Conservation (phyloP, 192 early-diverging fungal genomes). For the Bifiguratus adelaidae region DNA sequence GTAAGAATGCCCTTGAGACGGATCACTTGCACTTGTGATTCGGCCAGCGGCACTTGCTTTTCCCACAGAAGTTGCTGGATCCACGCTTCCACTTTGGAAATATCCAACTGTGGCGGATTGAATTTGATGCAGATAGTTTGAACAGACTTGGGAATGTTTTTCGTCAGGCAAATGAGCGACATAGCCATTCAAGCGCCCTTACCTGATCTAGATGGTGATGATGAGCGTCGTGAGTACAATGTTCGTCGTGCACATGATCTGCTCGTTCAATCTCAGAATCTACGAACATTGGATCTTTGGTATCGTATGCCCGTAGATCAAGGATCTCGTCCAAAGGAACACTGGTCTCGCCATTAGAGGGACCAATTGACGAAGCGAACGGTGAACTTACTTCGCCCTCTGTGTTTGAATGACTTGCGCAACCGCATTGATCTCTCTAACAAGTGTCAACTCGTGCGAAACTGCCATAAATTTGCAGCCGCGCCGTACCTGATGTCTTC, state of each 20-base stretch:
- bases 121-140: constrained; percentile 44
- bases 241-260: no score
- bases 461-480: no score
- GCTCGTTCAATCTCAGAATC: no score
- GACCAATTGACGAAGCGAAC: neutral
- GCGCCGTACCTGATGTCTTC: constrained; percentile 11
- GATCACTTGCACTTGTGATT: constrained; percentile 21
- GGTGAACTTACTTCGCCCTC: constrained; percentile 24
- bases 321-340: constrained; percentile 47
- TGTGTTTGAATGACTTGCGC: constrained; percentile 30
- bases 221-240: neutral
- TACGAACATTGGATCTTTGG: neutral
- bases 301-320: constrained; percentile 51
- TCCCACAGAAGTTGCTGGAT: constrained; percentile 56
- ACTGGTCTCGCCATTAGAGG: neutral
- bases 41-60: constrained; percentile 13
- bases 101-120: constrained; percentile 10
- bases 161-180: neutral
- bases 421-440: constrained; percentile 34
- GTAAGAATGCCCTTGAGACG: constrained; percentile 51
- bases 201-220: neutral
- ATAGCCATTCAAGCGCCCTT: neutral
- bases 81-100: constrained; percentile 40
- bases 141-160: constrained; percentile 24
- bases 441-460: no score